Evolutionary conservation across 257 asterid species (phyloP), one percentile per base, ranked within the genome.

Genomic region (Rhazya stricta): DNA sequence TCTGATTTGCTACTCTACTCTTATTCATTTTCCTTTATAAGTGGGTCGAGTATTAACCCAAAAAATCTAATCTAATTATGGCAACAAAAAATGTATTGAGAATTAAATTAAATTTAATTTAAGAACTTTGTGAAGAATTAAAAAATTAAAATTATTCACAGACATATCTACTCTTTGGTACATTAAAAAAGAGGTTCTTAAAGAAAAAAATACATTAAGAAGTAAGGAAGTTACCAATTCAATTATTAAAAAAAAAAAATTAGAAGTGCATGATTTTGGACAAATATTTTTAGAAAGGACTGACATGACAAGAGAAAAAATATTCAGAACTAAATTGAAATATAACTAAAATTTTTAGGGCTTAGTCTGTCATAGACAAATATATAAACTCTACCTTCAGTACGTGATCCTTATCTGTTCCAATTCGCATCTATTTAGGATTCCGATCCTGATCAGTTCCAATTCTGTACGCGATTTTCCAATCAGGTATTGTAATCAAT

Each of bases 361-460:
- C 46, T 9, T 25, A 0, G 48, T 18, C 25, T 27, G 69, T 21
- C 27, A 18, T 4, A 25, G 63, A 25, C 30, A 10, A 15, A 65
- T 36, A 65, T 18, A 65, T 36, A 65, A 1, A 7, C 27, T 18
- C 4, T 9, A 10, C 32, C 67, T 4, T 19, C 0, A n/a, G n/a
- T n/a, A 30, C 5, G 67, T 23, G 1, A 2, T 61, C 3, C 27
- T 39, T 41, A 48, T 18, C 43, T 69, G 6, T 57, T 34, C 58
- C 36, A 19, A 16, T 60, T 19, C 45, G 10, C 53, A 13, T 10
- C 39, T 34, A 25, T 21, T 69, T 42, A 69, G 80, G 75, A 54
- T 58, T 58, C 23, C 63, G 65, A 32, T 77, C 60, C 69, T 69
- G 50, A 69, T 57, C 73, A 51, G 53, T 62, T 19, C 61, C 58